Percentiles rank a stretch among this genome's conserved stretches.
These are phyloP conservation scores for Hydrangea macrophylla DNA, from an alignment of 148 eudicot genomes.

Conservation along the genomic window DNA sequence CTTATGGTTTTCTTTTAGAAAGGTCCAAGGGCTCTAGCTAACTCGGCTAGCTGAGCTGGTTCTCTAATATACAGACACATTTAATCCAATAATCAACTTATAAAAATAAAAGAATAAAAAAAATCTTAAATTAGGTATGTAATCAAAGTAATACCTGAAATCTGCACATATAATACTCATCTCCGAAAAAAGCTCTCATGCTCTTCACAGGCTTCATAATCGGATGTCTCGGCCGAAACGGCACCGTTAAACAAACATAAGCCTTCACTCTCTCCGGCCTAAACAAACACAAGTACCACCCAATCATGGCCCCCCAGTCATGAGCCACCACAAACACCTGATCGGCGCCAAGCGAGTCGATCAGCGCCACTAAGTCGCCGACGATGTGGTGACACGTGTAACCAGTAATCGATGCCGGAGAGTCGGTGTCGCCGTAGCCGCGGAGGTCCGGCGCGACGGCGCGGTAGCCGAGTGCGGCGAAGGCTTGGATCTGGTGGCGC, in stretches of 20 bases:
- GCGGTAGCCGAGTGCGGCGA: constrained; percentile 36
- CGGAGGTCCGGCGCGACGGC: constrained; percentile 57
- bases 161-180: constrained; percentile 75
- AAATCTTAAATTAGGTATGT: too few species aligned
- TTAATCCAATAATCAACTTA: too few species aligned
- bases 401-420: constrained; percentile 27
- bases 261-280: constrained; percentile 75
- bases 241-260: constrained; percentile 49
- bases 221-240: constrained; percentile 63
- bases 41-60: too few species aligned
- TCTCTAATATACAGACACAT: too few species aligned
- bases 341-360: constrained; percentile 39
- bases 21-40: too few species aligned
- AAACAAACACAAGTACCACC: constrained; percentile 68
- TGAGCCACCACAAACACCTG: constrained; percentile 62
- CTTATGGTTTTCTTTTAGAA: too few species aligned
- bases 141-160: constrained; percentile 52
- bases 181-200: constrained; percentile 57
- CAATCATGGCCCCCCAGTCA: constrained; percentile 76
- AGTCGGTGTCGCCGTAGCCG: constrained; percentile 60
- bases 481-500: constrained; percentile 46
- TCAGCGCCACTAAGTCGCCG: constrained; percentile 57
- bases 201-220: constrained; percentile 46
- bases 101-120: too few species aligned
- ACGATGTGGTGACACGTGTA: constrained; percentile 61